Percentiles rank a stretch among this genome's conserved stretches.
Conservation (phyloP, 306 rosid genomes). For the Medicago arabica region DNA sequence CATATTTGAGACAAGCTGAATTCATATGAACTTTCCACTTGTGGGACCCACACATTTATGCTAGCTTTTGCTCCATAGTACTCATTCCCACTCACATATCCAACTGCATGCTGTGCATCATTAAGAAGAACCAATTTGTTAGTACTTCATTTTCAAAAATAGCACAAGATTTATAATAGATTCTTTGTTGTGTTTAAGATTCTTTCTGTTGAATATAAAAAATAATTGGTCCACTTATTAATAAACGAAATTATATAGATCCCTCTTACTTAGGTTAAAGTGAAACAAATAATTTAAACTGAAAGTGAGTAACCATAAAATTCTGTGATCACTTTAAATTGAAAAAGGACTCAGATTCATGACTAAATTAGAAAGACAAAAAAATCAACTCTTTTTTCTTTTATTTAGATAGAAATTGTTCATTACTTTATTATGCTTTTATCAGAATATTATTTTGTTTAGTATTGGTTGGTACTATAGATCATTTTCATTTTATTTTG, state of each 20-base stretch:
- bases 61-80: constrained; percentile 96
- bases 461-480: neutral
- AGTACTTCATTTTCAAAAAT: neutral
- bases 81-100: constrained; percentile 86
- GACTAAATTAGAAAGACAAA: neutral
- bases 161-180: neutral
- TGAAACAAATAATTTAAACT: neutral
- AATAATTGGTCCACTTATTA: neutral
- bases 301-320: neutral
- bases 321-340: neutral
- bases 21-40: constrained; percentile 75
- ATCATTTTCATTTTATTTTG: no score
- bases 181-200: neutral
- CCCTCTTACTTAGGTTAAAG: neutral
- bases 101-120: constrained; percentile 83
- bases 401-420: neutral
- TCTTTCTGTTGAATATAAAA: neutral
- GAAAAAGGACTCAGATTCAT: neutral
- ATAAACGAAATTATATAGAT: neutral
- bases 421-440: neutral
- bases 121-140: neutral
- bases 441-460: neutral
- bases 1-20: constrained; percentile 98
- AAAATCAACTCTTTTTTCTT: neutral
- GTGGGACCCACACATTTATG: constrained; percentile 95